Evolutionary conservation across 2,329 filamentous ascomycete genomes (phyloP).

Genomic region (Microsporum audouinii): DNA sequence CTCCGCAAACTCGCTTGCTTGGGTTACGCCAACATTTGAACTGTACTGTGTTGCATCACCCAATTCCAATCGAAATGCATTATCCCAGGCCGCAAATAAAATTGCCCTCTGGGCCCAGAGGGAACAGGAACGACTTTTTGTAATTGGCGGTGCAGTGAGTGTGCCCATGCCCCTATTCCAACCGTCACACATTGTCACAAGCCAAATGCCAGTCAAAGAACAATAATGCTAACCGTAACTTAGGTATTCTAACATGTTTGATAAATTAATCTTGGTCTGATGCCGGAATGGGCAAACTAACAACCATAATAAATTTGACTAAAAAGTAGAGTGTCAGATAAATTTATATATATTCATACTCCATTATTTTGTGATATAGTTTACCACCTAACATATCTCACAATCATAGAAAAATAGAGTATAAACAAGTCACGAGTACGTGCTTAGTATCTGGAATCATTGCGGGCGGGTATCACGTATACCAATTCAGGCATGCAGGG

Average conservation of each 20-base stretch:
- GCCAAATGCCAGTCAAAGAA: background rate
- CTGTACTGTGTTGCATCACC: slow-evolving; percentile 89
- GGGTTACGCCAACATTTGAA: slow-evolving; percentile 85
- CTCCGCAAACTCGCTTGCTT: slow-evolving; percentile 72
- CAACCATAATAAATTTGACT: too few relatives aligned
- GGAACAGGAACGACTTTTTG: slow-evolving; percentile 90
- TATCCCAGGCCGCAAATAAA: slow-evolving; percentile 78
- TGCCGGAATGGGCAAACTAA: too few relatives aligned
- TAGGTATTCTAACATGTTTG: background rate
- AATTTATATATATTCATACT: background rate
- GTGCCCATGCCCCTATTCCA: background rate
- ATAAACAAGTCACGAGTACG: background rate
- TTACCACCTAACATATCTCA: background rate
- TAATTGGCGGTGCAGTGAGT: slow-evolving; percentile 85
- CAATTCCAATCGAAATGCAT: slow-evolving; percentile 46
- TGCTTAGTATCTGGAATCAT: background rate
- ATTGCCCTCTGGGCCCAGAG: slow-evolving; percentile 82
- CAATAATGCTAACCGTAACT: background rate
- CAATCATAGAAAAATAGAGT: background rate
- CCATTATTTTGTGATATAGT: background rate
- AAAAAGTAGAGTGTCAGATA: too few relatives aligned
- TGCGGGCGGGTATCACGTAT: background rate
- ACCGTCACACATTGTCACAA: background rate
- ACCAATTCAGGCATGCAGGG: background rate
- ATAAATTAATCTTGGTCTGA: too few relatives aligned